Conservation (phyloP, 768 basidiomycete species). For the Tylopilus sp. region DNA sequence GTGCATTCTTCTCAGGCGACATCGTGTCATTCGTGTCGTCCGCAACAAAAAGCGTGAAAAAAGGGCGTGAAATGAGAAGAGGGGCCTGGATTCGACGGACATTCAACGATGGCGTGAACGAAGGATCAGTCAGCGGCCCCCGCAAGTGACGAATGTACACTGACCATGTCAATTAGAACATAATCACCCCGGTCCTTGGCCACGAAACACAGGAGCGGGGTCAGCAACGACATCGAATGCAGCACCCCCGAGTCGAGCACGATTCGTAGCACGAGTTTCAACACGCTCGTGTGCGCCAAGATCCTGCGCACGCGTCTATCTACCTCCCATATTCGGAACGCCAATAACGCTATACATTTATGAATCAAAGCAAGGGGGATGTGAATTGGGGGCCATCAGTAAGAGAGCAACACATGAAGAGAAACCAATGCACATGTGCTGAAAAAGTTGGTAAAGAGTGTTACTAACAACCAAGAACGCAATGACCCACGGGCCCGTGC, state of each 20-base stretch:
- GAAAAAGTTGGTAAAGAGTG: slow-evolving; percentile 20
- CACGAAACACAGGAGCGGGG: slow-evolving; percentile 23
- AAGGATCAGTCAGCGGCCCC: no score
- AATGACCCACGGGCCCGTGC: slow-evolving; percentile 21
- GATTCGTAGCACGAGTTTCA: slow-evolving; percentile 19
- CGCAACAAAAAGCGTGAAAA: no score
- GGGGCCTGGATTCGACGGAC: no score
- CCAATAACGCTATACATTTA: slow-evolving; percentile 15
- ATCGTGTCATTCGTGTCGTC: no score
- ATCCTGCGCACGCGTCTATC: slow-evolving; percentile 5
- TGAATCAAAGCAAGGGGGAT: background rate
- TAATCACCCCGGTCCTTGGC: slow-evolving; percentile 16
- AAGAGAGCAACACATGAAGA: background rate
- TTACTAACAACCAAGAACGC: slow-evolving; percentile 19
- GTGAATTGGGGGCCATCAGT: background rate
- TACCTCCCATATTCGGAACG: slow-evolving; percentile 26
- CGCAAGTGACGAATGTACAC: no score
- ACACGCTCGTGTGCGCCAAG: slow-evolving; percentile 4
- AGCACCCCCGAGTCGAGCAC: slow-evolving; percentile 24
- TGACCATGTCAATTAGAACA: slow-evolving; percentile 23
- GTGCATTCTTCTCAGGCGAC: no score
- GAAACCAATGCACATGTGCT: slow-evolving; percentile 14
- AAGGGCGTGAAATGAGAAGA: no score
- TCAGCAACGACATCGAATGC: slow-evolving; percentile 21
- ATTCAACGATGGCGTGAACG: no score